phyloP scores from a whole-genome alignment of 2,329 filamentous ascomycete genomes.

The Zalaria sp. region DNA sequence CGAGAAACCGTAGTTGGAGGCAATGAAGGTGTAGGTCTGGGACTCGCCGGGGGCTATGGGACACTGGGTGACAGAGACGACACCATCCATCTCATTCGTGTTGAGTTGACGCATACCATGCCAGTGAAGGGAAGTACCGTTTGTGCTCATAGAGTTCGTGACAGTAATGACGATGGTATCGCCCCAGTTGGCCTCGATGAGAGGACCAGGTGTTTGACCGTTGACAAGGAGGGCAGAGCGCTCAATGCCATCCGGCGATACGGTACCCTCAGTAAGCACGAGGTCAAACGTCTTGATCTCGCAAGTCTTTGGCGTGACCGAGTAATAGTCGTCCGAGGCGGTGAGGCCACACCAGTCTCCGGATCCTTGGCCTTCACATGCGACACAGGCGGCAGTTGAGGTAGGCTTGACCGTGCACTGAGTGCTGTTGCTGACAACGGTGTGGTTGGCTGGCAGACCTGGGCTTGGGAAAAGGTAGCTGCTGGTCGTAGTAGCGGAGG shows the following conservation, averaged over 20 bases:
- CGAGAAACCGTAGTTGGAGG: slow-evolving; percentile 22
- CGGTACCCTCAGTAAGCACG: slow-evolving; percentile 2
- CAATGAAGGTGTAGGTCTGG: slow-evolving; percentile 21
- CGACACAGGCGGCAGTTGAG: slow-evolving; percentile 2
- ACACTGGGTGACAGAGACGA: slow-evolving; percentile 32
- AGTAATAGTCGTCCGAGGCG: slow-evolving; percentile 3
- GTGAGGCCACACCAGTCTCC: slow-evolving; percentile 4
- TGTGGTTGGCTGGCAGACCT: slow-evolving; percentile 2
- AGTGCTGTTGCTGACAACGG: slow-evolving; percentile 4
- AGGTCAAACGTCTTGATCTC: slow-evolving; percentile 1
- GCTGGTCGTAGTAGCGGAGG: neutral
- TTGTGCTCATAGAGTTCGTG: slow-evolving; percentile 18
- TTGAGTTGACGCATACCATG: slow-evolving; percentile 34
- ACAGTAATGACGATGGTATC: slow-evolving; percentile 21
- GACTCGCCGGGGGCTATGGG: slow-evolving; percentile 20
- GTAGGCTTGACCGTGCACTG: slow-evolving; percentile 2
- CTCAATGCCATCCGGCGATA: slow-evolving; percentile 2
- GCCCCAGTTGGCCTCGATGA: slow-evolving; percentile 10
- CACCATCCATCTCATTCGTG: slow-evolving; percentile 39
- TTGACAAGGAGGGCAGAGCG: slow-evolving; percentile 4
- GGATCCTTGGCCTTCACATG: slow-evolving; percentile 5
- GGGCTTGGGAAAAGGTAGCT: slow-evolving; percentile 1
- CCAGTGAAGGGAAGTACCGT: slow-evolving; percentile 36
- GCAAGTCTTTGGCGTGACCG: slow-evolving; percentile 3
- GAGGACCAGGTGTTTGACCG: slow-evolving; percentile 3